Conservation (phyloP, 208 protist genomes). For the Trypanosoma congolense region DNA sequence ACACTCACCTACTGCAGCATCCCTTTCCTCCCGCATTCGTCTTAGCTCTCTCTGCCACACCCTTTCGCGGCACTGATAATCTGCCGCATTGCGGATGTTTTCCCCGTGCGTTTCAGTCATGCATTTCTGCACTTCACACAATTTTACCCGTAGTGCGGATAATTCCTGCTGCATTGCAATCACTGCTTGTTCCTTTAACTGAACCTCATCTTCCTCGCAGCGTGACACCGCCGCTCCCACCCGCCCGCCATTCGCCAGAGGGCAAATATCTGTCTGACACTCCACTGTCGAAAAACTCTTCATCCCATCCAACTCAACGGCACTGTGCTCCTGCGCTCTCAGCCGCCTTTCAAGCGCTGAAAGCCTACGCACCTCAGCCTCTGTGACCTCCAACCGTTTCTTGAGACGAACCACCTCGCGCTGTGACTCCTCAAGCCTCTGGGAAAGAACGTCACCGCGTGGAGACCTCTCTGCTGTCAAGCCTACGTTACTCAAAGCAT, state of each 20-base stretch:
- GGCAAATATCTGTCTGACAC: background rate
- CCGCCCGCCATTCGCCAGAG: background rate
- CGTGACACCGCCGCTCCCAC: background rate
- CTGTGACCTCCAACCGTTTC: background rate
- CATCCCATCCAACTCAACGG: conserved; percentile 1
- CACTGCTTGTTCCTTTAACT: background rate
- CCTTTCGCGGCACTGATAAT: conserved; percentile 47
- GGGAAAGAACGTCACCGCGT: conserved; percentile 11
- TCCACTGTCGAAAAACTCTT: background rate
- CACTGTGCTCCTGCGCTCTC: no score
- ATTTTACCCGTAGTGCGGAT: background rate
- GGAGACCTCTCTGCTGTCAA: no score
- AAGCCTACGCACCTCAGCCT: background rate
- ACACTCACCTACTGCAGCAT: conserved; percentile 4
- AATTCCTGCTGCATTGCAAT: conserved; percentile 7
- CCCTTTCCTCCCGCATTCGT: conserved; percentile 1
- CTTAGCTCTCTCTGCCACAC: conserved; percentile 44
- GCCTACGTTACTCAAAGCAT: no score
- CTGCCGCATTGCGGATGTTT: conserved; percentile 33
- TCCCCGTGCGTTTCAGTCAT: conserved; percentile 38
- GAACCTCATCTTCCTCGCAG: background rate
- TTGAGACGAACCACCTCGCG: conserved; percentile 9
- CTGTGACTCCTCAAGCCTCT: conserved; percentile 6
- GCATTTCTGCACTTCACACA: conserved; percentile 7
- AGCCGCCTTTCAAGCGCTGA: conserved; percentile 2